Percentiles rank a stretch among this genome's conserved stretches.
phyloP scores from a whole-genome alignment of 352 stramenopile genomes.

The Phytophthora ramorum region DNA sequence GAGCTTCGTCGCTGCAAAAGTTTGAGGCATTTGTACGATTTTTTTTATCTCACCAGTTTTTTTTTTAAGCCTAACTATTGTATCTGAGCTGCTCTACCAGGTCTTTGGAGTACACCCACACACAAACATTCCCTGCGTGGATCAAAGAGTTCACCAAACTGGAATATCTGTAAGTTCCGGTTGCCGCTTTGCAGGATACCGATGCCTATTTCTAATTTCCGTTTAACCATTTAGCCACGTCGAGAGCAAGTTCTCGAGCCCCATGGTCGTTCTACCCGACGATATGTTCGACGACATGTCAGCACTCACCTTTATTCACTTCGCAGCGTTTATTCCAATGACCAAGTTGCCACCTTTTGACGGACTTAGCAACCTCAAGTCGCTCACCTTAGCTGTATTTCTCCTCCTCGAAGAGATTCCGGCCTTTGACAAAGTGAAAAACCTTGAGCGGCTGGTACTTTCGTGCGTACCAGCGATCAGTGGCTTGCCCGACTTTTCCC shows the following conservation, averaged over 20 bases:
- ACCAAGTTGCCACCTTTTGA: constrained; percentile 20
- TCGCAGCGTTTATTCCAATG: constrained; percentile 13
- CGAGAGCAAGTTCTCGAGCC: constrained; percentile 6
- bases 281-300: constrained; percentile 39
- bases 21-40: constrained; percentile 4
- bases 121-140: constrained; percentile 32
- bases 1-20: constrained; percentile 17
- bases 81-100: constrained; percentile 33
- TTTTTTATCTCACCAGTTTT: background rate
- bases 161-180: constrained; percentile 34
- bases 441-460: constrained; percentile 31
- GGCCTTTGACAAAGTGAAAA: constrained; percentile 11
- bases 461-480: background rate
- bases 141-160: constrained; percentile 36
- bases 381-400: constrained; percentile 24
- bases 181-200: too few relatives aligned
- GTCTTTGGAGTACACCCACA: constrained; percentile 45
- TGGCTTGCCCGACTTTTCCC: constrained; percentile 17
- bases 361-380: constrained; percentile 32
- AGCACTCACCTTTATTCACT: constrained; percentile 36
- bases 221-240: constrained; percentile 26
- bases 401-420: constrained; percentile 17
- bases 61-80: constrained; percentile 5
- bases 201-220: too few relatives aligned
- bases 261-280: constrained; percentile 12